phyloP scores from a whole-genome alignment of 768 basidiomycete species.

The Daedaleopsis nitida region DNA sequence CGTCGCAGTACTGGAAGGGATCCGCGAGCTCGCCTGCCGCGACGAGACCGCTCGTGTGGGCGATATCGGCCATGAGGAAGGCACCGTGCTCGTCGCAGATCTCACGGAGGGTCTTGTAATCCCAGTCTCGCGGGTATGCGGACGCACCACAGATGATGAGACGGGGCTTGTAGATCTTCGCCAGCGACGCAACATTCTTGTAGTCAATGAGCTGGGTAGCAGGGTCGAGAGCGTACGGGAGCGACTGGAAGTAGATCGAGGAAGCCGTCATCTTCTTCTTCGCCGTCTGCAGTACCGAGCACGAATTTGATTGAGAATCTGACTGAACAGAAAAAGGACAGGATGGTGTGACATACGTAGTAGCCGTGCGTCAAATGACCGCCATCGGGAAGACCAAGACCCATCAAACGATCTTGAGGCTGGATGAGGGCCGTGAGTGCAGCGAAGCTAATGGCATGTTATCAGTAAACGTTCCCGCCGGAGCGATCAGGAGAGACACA shows the following conservation, averaged over 20 bases:
- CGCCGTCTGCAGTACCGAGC: slow-evolving; percentile 61
- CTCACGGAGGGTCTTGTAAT: slow-evolving; percentile 81
- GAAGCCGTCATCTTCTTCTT: slow-evolving; percentile 99
- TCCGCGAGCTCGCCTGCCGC: slow-evolving; percentile 88
- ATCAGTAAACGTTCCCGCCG: slow-evolving; percentile 14
- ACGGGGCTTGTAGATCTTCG: slow-evolving; percentile 93
- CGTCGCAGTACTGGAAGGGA: slow-evolving; percentile 96
- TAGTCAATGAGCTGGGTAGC: slow-evolving; percentile 91
- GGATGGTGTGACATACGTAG: slow-evolving; percentile 61
- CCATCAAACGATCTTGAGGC: slow-evolving; percentile 98
- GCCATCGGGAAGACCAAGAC: slow-evolving; percentile 96
- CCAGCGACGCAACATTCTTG: slow-evolving; percentile 73
- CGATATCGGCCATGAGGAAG: slow-evolving; percentile 95
- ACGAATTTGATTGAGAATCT: not conserved
- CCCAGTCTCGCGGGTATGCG: slow-evolving; percentile 98
- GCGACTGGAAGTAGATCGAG: slow-evolving; percentile 99
- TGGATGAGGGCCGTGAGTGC: slow-evolving; percentile 94
- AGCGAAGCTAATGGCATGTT: slow-evolving; percentile 69
- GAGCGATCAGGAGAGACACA: slow-evolving; percentile 36
- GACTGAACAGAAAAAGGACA: not conserved
- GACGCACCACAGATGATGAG: slow-evolving; percentile 97
- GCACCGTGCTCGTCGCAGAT: slow-evolving; percentile 87
- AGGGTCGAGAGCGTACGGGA: slow-evolving; percentile 87
- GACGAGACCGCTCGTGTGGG: slow-evolving; percentile 94
- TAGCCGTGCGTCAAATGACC: slow-evolving; percentile 98